Evolutionary conservation across 176 grass and related monocot genomes (phyloP).

Genomic region (Rhynchospora pubera): DNA sequence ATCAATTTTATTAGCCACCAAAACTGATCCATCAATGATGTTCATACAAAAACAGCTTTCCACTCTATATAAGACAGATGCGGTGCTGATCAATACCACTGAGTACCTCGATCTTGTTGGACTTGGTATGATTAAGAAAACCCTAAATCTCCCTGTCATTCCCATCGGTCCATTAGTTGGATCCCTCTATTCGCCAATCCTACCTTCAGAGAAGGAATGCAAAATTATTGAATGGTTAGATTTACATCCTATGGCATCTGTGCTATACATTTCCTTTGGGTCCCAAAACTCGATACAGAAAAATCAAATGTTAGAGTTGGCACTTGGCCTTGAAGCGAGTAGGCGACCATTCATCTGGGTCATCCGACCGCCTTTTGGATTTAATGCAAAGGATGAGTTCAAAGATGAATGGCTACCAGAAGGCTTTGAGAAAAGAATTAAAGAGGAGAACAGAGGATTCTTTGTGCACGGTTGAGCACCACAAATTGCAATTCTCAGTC

Average conservation of each 20-base stretch:
- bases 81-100: constrained; percentile 1
- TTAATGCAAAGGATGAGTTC: constrained; percentile 8
- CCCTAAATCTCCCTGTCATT: not conserved
- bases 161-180: constrained; percentile 4
- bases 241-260: constrained; percentile 4
- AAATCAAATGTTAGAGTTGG: constrained; percentile 25
- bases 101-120: constrained; percentile 17
- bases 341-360: constrained; percentile 21
- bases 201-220: no score
- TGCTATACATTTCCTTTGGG: constrained; percentile 26
- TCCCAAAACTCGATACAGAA: constrained; percentile 20
- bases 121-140: constrained; percentile 11
- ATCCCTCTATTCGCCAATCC: not conserved
- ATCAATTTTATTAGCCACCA: no score
- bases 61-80: not conserved
- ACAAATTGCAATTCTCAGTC: constrained; percentile 15
- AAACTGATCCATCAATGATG: no score
- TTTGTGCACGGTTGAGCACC: constrained; percentile 18
- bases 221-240: constrained; percentile 19
- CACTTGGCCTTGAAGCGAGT: constrained; percentile 14
- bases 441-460: not conserved
- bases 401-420: constrained; percentile 20
- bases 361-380: constrained; percentile 7
- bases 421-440: constrained; percentile 20
- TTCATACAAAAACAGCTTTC: constrained; percentile 1